Percentiles rank a stretch among this genome's conserved stretches.
phyloP scores from a whole-genome alignment of 371 early-diverging fungal species.

The Capillidium heterosporum region DNA sequence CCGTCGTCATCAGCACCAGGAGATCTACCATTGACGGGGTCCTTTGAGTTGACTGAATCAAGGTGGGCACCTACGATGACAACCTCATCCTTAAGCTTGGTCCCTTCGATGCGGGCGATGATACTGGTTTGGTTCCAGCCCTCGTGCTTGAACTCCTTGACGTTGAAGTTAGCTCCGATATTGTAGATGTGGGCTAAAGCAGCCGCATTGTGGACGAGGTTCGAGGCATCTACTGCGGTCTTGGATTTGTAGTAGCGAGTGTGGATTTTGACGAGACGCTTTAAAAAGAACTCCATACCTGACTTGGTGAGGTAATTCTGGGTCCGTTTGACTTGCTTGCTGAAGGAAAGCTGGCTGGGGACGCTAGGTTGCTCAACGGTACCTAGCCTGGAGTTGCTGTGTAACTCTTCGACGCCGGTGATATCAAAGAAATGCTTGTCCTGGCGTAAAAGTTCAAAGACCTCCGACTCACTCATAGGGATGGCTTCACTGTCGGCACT shows the following conservation, averaged over 20 bases:
- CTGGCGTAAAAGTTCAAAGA: not conserved
- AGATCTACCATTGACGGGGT: conserved; percentile 56
- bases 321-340: not conserved
- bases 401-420: not conserved
- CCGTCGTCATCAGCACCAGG: conserved; percentile 84
- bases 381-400: not conserved
- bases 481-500: too few relatives aligned
- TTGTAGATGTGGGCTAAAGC: too few relatives aligned
- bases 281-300: not conserved
- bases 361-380: too few relatives aligned
- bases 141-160: conserved; percentile 29
- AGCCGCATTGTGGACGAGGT: too few relatives aligned
- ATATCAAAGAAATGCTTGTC: not conserved
- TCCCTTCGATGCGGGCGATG: conserved; percentile 51
- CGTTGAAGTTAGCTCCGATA: not conserved
- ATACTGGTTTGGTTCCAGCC: conserved; percentile 33
- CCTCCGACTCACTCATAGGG: not conserved
- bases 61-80: conserved; percentile 85
- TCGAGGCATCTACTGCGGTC: conserved; percentile 35
- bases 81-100: conserved; percentile 26
- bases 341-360: not conserved
- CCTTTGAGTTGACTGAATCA: conserved; percentile 71
- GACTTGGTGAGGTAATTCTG: not conserved
- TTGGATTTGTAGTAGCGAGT: conserved; percentile 78
- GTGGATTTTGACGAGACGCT: conserved; percentile 20